These are phyloP conservation scores for Fusarium poae DNA, from an alignment of 2,329 filamentous ascomycete species.

Conservation along the genomic window DNA sequence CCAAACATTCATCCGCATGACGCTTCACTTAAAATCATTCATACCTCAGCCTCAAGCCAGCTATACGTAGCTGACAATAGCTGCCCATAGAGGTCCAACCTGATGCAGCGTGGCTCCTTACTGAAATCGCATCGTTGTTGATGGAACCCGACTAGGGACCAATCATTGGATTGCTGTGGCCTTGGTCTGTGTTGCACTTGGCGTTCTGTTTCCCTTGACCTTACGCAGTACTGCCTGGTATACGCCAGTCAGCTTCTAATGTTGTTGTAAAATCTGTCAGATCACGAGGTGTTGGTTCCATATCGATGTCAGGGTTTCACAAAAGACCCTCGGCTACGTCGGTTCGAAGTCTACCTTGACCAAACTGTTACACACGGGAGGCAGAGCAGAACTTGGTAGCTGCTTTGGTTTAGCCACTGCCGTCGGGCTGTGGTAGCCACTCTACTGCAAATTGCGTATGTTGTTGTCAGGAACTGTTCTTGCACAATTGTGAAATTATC, in stretches of 20 bases:
- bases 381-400: conserved; percentile 3
- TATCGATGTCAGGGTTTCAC: conserved; percentile 2
- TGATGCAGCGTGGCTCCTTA: conserved; percentile 24
- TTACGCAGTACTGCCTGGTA: conserved; percentile 29
- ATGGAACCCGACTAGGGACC: conserved; percentile 30
- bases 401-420: conserved; percentile 25
- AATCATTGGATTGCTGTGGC: conserved; percentile 15
- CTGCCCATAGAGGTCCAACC: conserved; percentile 25
- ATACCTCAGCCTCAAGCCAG: conserved; percentile 25
- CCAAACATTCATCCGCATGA: conserved; percentile 18
- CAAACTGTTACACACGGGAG: conserved; percentile 24
- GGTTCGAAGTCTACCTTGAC: conserved; percentile 31
- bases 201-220: conserved; percentile 29
- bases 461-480: conserved; percentile 6
- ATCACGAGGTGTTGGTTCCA: conserved; percentile 7
- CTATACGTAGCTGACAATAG: conserved; percentile 24
- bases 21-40: conserved; percentile 26
- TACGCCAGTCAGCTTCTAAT: conserved; percentile 22
- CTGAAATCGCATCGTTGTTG: conserved; percentile 14
- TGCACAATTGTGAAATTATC: conserved; percentile 11
- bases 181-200: conserved; percentile 31
- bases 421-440: conserved; percentile 18
- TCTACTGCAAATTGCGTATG: conserved; percentile 7
- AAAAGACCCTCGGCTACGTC: conserved; percentile 27
- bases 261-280: conserved; percentile 5